These are phyloP conservation scores for Amborella trichopoda DNA, from an alignment of 164 flowering plant genomes.

Conservation along the genomic window DNA sequence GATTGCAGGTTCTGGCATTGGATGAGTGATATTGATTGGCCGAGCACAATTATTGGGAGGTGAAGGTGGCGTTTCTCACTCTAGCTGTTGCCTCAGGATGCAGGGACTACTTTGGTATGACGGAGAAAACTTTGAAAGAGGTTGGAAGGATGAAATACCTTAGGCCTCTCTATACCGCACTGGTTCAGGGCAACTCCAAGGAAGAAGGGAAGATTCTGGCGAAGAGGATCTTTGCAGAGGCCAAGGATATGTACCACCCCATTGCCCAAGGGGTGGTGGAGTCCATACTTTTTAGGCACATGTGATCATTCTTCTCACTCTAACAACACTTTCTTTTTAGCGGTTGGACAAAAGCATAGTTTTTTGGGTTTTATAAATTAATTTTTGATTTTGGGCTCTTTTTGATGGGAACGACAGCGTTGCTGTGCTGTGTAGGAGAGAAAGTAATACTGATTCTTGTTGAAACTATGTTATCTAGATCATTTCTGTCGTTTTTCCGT, in stretches of 20 bases:
- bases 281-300: constrained; percentile 65
- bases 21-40: constrained; percentile 61
- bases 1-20: constrained; percentile 49
- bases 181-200: constrained; percentile 50
- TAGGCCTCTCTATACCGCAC: constrained; percentile 71
- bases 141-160: constrained; percentile 95
- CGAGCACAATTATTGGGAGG: constrained; percentile 71
- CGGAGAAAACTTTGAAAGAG: constrained; percentile 83
- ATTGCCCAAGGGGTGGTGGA: constrained; percentile 91
- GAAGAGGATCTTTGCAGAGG: constrained; percentile 60
- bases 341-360: no score
- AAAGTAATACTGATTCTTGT: no score
- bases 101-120: constrained; percentile 50
- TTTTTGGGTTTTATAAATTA: no score
- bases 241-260: constrained; percentile 68
- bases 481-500: no score
- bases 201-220: constrained; percentile 73
- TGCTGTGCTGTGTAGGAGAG: no score
- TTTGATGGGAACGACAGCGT: no score
- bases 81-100: constrained; percentile 59
- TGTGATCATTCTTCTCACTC: no score
- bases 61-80: constrained; percentile 83
- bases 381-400: no score
- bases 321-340: no score
- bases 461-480: no score